A percentile compares a stretch with the other conserved stretches of the same genome.
phyloP scores from a whole-genome alignment of 2,329 filamentous ascomycete species.

The Coniella lustricola region DNA sequence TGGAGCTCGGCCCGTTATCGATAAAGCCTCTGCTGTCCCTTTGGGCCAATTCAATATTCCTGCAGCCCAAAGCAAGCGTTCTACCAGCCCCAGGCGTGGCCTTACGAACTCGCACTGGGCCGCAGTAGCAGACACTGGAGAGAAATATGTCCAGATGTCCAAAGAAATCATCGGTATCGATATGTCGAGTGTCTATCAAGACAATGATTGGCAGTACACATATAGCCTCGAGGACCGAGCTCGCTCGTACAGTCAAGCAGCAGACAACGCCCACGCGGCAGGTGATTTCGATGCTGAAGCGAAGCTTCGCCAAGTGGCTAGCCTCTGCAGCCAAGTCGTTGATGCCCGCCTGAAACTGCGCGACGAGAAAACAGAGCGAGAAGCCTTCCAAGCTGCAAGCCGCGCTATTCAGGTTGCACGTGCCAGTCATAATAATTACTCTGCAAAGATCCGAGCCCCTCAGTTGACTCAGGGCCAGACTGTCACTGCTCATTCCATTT shows the following conservation, averaged over 20 bases:
- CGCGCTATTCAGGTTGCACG: background rate
- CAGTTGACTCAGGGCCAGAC: no score
- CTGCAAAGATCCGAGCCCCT: background rate
- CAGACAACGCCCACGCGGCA: background rate
- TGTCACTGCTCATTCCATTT: no score
- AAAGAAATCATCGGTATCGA: background rate
- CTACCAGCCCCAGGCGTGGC: background rate
- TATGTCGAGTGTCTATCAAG: background rate
- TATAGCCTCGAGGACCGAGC: background rate
- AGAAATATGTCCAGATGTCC: no score
- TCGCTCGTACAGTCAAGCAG: background rate
- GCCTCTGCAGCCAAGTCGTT: background rate
- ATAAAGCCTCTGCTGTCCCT: no score
- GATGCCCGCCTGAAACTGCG: background rate
- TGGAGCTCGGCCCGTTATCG: no score
- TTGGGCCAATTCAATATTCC: no score
- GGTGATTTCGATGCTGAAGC: background rate
- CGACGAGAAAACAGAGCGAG: background rate
- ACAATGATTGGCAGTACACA: background rate
- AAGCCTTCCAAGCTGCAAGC: background rate
- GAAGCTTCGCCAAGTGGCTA: slow-evolving; percentile 1
- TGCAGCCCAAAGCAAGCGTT: no score
- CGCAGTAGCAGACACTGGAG: background rate
- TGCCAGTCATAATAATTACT: background rate
- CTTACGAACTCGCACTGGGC: background rate